Conservation (phyloP, 768 basidiomycete genomes). For the Kwoniella botswanensis region DNA sequence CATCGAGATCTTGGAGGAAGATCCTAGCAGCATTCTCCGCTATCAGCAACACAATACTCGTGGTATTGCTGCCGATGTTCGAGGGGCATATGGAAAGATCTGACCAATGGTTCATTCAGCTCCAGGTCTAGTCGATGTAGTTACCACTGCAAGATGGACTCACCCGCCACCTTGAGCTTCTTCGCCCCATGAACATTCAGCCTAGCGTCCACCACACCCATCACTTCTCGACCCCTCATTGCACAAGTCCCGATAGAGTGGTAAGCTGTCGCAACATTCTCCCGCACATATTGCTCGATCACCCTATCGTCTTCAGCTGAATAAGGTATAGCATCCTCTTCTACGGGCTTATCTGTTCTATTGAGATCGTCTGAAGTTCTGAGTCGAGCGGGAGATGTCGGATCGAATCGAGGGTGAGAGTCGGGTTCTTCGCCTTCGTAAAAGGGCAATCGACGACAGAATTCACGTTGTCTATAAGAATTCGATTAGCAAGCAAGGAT, state of each 20-base stretch:
- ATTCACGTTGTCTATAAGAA: slow-evolving; percentile 27
- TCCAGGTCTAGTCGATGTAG: neutral
- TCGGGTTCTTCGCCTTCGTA: slow-evolving; percentile 29
- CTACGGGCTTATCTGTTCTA: slow-evolving; percentile 4
- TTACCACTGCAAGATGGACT: neutral
- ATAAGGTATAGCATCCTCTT: slow-evolving; percentile 24
- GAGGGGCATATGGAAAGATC: slow-evolving; percentile 28
- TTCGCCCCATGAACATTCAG: slow-evolving; percentile 32
- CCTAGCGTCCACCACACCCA: slow-evolving; percentile 27
- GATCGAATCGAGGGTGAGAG: slow-evolving; percentile 31
- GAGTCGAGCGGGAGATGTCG: slow-evolving; percentile 18
- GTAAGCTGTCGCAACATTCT: slow-evolving; percentile 32
- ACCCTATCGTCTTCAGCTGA: slow-evolving; percentile 35
- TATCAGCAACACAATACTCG: slow-evolving; percentile 28
- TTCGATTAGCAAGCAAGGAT: too few relatives aligned
- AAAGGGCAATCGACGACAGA: slow-evolving; percentile 30
- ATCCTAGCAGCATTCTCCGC: slow-evolving; percentile 28
- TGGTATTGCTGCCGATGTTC: slow-evolving; percentile 32
- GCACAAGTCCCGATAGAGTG: slow-evolving; percentile 32
- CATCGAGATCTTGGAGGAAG: slow-evolving; percentile 14
- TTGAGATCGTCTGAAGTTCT: neutral
- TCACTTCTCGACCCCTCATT: slow-evolving; percentile 6
- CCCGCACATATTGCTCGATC: slow-evolving; percentile 33
- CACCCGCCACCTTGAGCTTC: slow-evolving; percentile 34
- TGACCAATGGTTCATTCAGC: slow-evolving; percentile 6